Base-by-base conservation (phyloP, 1,139 yeast species). In the Sugiyamaella japonica region DNA sequence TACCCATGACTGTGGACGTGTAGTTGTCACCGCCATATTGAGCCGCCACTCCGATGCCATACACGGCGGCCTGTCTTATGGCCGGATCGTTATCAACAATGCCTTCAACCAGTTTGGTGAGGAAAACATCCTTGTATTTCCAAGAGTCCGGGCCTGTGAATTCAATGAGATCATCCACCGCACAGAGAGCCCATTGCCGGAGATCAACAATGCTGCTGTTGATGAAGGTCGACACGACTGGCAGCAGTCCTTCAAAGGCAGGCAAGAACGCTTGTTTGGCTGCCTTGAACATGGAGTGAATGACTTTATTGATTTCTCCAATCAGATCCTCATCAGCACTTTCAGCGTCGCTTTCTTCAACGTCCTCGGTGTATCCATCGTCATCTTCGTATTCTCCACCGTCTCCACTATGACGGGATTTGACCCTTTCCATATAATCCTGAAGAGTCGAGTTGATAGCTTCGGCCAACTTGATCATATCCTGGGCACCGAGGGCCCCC, bases 281-380 rank as follows among this genome's bases (percentile, higher is more conserved):
- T 53, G 81, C 79, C 70, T 83, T 86, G 77, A 93, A 86, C 15
- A 90, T 76, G 1, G 87, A 79, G n/a, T 86, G 79, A 38, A 93
- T 71, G 1, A 88, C 85, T 68, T 86, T 87, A 70, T 85, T 86
- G 61, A 90, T 83, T 69, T 91, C 97, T 65, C 89, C 95, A 57
- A 89, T 74, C 52, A 91, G 76, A 66, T 89, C 96, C 66, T 89
- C 97, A 69, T 91, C 97, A 1, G 96, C 86, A 66, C 82, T 89
- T 64, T 88, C 97, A 50, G 85, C 90, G 55, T 86, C 95, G 56
- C 89, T 96, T 59, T 81, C 86, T 25, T 81, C 79, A 36, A 64
- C 60, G 57, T 85, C 91, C 67, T 86, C 91, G 43, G 83, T 80
- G 64, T 81, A 85, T 63, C 84, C 93, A 49, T 79, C 70, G 20